Base-by-base conservation (phyloP, 129 eudicot species). In the Pulicaria dysenterica region DNA sequence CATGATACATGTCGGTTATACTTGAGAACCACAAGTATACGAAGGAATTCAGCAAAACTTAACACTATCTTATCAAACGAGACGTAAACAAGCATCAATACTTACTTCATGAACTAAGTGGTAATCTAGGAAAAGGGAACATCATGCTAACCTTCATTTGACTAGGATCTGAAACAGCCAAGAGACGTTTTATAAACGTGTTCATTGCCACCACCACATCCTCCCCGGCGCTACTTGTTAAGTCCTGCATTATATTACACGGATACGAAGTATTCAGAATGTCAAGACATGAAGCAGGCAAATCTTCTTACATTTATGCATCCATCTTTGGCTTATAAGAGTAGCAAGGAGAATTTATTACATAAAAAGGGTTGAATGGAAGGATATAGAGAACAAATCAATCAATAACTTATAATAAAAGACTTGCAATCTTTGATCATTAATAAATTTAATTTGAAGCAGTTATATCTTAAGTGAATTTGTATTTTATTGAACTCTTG, bases 151-250 rank as follows among this genome's bases (percentile, higher is more conserved):
- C 98, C 98, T 90, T 94, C 96, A 94, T 90, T 74, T 87, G 91
- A 53, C 58, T 87, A 81, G 98, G 96, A 84, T 93, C 98, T 38
- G 95, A 84, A 74, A 88, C 91, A 39, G 97, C 96, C 83, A 94
- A 76, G 38, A 94, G 88, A 43, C 98, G 95, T 63, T 94, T 94
- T 40, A 94, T 88, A 75, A 94, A 94, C 8, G 98, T 84, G 77
- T 94, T 90, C 96, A 94, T 94, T 54, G 98, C 98, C 78, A 88
- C 68, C 39, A 94, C 87, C n/a, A 86, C 97, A 86, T 94, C 98
- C 82, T 94, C 97, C 40, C 98, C 98, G 46, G 96, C 98, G 67
- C 83, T 94, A 78, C 91, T 94, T 34, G 98, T 86, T 78, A 94
- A 83, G 59, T 94, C 98, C 97, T 94, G 83, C 69, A 87, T 51